Percentiles rank a stretch among this genome's conserved stretches.
These are phyloP conservation scores for Penicillium crystallinum DNA, from an alignment of 495 filamentous ascomycete genomes.

Conservation along the genomic window DNA sequence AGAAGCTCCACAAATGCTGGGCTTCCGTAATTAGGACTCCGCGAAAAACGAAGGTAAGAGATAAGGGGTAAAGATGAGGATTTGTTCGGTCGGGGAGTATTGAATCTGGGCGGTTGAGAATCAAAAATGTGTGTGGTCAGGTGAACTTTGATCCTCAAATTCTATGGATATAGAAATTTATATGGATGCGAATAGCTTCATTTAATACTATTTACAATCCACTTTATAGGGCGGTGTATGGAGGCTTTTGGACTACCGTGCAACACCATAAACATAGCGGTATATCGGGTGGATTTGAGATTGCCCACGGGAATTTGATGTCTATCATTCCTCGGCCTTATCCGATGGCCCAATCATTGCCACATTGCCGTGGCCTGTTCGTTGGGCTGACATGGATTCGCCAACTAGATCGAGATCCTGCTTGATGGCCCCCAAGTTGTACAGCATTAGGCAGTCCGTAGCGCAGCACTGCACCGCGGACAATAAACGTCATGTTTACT, in stretches of 20 bases:
- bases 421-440: neutral
- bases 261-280: neutral
- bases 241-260: neutral
- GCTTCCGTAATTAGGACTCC: too few relatives aligned
- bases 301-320: neutral
- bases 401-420: neutral
- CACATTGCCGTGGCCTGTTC: neutral
- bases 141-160: too few relatives aligned
- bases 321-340: neutral
- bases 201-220: too few relatives aligned
- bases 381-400: neutral
- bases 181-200: too few relatives aligned
- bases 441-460: neutral
- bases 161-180: too few relatives aligned
- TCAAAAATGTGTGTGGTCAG: too few relatives aligned
- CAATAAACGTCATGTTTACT: neutral
- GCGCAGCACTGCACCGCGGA: neutral
- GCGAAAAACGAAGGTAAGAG: too few relatives aligned
- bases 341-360: neutral
- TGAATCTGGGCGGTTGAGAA: too few relatives aligned
- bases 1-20: too few relatives aligned
- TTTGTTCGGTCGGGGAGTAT: too few relatives aligned
- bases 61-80: too few relatives aligned
- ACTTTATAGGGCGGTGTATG: too few relatives aligned
- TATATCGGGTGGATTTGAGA: neutral